phyloP scores from a whole-genome alignment of 495 filamentous ascomycete genomes.

The Penicillium goetzii region DNA sequence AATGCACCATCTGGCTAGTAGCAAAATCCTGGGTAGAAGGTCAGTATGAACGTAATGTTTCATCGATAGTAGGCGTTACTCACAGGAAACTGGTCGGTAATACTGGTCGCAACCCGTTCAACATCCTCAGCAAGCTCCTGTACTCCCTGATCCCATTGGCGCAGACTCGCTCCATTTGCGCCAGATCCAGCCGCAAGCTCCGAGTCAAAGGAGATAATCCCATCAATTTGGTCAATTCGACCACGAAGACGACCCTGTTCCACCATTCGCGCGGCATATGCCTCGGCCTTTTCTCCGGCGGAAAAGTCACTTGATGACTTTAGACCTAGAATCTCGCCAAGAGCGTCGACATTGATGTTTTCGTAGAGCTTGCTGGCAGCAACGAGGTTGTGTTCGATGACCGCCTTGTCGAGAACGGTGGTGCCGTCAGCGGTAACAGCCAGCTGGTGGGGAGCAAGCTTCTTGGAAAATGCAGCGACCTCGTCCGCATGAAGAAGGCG shows the following conservation, averaged over 20 bases:
- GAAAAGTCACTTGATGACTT: slow-evolving; percentile 43
- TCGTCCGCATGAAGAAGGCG: slow-evolving; percentile 78
- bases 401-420: slow-evolving; percentile 91
- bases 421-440: slow-evolving; percentile 85
- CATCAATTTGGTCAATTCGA: slow-evolving; percentile 92
- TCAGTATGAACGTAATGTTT: slow-evolving; percentile 21
- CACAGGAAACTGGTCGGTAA: slow-evolving; percentile 49
- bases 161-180: slow-evolving; percentile 59
- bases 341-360: slow-evolving; percentile 81
- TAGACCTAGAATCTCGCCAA: slow-evolving; percentile 77
- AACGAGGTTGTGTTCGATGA: slow-evolving; percentile 93
- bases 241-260: slow-evolving; percentile 87
- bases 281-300: slow-evolving; percentile 81
- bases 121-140: slow-evolving; percentile 84
- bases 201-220: slow-evolving; percentile 79
- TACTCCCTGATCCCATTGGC: slow-evolving; percentile 88
- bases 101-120: slow-evolving; percentile 70
- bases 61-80: slow-evolving; percentile 14
- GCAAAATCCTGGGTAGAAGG: slow-evolving; percentile 33
- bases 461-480: slow-evolving; percentile 80
- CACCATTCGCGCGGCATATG: slow-evolving; percentile 91
- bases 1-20: slow-evolving; percentile 36
- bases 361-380: slow-evolving; percentile 83
- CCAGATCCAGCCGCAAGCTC: slow-evolving; percentile 63
- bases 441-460: slow-evolving; percentile 83